These are phyloP conservation scores for Pseudotsuga menziesii DNA, from an alignment of 75 land plant species.

Conservation along the genomic window DNA sequence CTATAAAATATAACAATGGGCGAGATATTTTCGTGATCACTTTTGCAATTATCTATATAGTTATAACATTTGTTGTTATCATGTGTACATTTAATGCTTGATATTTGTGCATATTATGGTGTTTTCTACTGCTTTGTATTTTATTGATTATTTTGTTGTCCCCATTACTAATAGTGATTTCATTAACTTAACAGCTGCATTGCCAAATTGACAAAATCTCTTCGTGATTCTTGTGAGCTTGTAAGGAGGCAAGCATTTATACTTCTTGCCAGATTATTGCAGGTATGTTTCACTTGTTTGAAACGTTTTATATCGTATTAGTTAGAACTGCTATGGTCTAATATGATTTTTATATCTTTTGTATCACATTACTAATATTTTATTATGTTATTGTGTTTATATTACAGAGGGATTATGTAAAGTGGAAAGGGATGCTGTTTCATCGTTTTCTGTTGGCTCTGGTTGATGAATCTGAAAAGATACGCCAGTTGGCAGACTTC, in stretches of 20 bases:
- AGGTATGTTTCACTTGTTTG: slow-evolving; percentile 33
- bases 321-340: not conserved
- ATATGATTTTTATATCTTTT: too few species aligned
- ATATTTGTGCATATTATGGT: not conserved
- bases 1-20: not conserved
- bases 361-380: not conserved
- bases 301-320: not conserved
- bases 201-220: slow-evolving; percentile 61
- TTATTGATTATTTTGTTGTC: not conserved
- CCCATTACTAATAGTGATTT: not conserved
- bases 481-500: slow-evolving; percentile 72
- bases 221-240: slow-evolving; percentile 87
- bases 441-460: slow-evolving; percentile 77
- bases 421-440: slow-evolving; percentile 92
- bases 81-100: not conserved
- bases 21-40: not conserved
- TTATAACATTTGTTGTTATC: not conserved
- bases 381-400: not conserved
- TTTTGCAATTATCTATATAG: not conserved
- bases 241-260: slow-evolving; percentile 87
- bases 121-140: not conserved
- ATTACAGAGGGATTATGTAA: slow-evolving; percentile 85
- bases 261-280: slow-evolving; percentile 78
- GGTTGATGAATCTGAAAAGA: slow-evolving; percentile 89
- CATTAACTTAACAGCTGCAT: slow-evolving; percentile 48